Evolutionary conservation across 2,329 filamentous ascomycete genomes (phyloP).

Genomic region (Colletotrichum agaves): DNA sequence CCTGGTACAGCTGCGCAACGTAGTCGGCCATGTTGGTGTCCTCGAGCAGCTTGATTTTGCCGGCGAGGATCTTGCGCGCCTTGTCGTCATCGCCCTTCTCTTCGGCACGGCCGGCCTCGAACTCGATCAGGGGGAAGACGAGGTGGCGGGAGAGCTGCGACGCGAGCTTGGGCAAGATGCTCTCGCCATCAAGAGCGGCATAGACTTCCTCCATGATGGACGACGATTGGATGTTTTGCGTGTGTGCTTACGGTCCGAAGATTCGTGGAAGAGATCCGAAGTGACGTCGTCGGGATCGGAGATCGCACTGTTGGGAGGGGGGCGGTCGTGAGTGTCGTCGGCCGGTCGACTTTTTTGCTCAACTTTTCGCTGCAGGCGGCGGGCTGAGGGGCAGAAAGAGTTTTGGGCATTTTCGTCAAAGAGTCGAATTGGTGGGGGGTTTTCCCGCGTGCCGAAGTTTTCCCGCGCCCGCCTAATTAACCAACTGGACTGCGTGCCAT

Average conservation of each 20-base stretch:
- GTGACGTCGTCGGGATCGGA: slow-evolving; percentile 33
- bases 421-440: slow-evolving; percentile 38
- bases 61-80: slow-evolving; percentile 78
- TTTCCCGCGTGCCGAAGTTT: slow-evolving; percentile 35
- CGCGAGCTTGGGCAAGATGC: slow-evolving; percentile 89
- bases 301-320: slow-evolving; percentile 41
- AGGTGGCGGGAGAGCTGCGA: slow-evolving; percentile 94
- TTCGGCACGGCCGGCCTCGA: slow-evolving; percentile 83
- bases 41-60: slow-evolving; percentile 94
- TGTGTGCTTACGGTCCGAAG: not conserved
- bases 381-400: slow-evolving; percentile 38
- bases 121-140: slow-evolving; percentile 96
- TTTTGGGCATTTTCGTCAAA: slow-evolving; percentile 40
- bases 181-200: slow-evolving; percentile 39
- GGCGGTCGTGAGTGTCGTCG: slow-evolving; percentile 24
- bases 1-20: slow-evolving; percentile 89
- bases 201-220: slow-evolving; percentile 39
- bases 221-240: slow-evolving; percentile 6
- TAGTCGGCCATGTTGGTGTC: slow-evolving; percentile 99
- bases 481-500: not conserved
- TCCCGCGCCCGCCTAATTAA: slow-evolving; percentile 32
- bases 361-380: slow-evolving; percentile 20
- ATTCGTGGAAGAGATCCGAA: not conserved
- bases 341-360: slow-evolving; percentile 23
- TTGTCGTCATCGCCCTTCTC: slow-evolving; percentile 71